phyloP scores from a whole-genome alignment of 768 basidiomycete species.

The Tulasnella sp. region DNA sequence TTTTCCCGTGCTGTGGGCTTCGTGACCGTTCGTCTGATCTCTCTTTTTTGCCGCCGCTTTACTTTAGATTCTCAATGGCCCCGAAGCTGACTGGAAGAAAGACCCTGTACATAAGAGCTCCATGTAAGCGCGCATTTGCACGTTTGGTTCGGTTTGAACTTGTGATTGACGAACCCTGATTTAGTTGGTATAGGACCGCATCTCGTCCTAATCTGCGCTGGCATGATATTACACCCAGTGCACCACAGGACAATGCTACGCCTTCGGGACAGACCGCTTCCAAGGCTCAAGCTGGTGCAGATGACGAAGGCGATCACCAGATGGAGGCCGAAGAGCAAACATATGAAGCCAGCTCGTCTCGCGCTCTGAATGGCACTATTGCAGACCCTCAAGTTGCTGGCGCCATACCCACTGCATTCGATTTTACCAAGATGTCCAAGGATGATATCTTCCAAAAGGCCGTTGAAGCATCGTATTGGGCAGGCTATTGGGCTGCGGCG shows the following conservation, averaged over 20 bases:
- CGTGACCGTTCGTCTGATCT: background rate
- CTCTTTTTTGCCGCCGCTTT: background rate
- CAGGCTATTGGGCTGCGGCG: conserved; percentile 77
- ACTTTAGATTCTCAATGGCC: conserved; percentile 51
- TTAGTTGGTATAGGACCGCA: conserved; percentile 72
- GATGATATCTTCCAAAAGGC: conserved; percentile 73
- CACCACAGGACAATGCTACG: background rate
- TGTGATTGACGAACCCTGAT: background rate
- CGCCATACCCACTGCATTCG: conserved; percentile 20
- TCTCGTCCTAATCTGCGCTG: background rate
- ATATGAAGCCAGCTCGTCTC: background rate
- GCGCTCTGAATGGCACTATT: background rate
- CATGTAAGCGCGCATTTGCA: conserved; percentile 39
- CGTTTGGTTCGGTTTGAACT: conserved; percentile 3
- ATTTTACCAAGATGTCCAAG: conserved; percentile 35
- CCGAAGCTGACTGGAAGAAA: conserved; percentile 59
- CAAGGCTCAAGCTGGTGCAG: conserved; percentile 51
- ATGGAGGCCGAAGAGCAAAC: conserved; percentile 12
- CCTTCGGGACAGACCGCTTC: background rate
- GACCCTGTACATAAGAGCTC: conserved; percentile 60
- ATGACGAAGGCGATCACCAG: conserved; percentile 24
- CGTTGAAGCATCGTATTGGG: conserved; percentile 73
- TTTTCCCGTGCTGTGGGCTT: conserved; percentile 2
- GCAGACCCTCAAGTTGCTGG: conserved; percentile 11
- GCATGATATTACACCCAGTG: conserved; percentile 15